phyloP scores from a whole-genome alignment of 148 eudicot genomes.

The Rhododendron vialii region DNA sequence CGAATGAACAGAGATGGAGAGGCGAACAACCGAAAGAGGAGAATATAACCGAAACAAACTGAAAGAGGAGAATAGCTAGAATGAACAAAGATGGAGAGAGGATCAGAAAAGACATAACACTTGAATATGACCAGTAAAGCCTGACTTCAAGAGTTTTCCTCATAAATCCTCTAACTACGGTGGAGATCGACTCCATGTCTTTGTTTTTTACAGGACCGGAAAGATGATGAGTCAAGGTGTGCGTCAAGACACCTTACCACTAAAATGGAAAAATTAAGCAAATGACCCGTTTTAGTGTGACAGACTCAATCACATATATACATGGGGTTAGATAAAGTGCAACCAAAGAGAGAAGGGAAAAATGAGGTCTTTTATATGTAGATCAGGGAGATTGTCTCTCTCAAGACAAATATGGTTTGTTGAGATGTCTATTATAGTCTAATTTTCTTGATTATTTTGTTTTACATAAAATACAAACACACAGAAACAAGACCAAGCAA shows the following conservation, averaged over 20 bases:
- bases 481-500: neutral
- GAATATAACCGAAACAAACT: neutral
- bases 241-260: neutral
- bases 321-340: no score
- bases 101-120: neutral
- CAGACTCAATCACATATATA: neutral
- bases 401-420: neutral
- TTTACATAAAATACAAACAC: neutral
- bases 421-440: neutral
- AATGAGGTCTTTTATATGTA: neutral
- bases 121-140: neutral
- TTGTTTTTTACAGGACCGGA: neutral
- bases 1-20: neutral
- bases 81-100: neutral
- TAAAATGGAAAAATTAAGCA: neutral
- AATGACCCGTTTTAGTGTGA: neutral
- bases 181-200: no score
- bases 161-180: neutral
- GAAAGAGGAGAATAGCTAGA: neutral
- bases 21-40: neutral
- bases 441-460: neutral
- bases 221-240: neutral
- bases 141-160: neutral
- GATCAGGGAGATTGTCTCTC: neutral
- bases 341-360: neutral